Evolutionary conservation across 208 protist genomes (phyloP), one percentile per base, ranked within the genome.

Genomic region (Leishmania turanica): DNA sequence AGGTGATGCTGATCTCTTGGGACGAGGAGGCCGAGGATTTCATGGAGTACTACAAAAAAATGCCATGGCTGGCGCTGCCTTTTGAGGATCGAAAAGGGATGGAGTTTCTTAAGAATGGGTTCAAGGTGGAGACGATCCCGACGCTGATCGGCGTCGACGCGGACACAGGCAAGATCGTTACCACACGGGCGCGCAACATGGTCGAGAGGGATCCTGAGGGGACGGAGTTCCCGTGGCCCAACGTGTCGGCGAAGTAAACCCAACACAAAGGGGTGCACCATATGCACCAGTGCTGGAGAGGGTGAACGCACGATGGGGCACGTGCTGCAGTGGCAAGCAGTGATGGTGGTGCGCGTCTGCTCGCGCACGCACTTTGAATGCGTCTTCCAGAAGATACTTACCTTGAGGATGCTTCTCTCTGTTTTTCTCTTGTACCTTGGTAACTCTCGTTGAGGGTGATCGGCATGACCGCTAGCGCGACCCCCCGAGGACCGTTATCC

Each of bases 1-100:
- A 98, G 81, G 90, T 98, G 60, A 75, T 97, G 58, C 89, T 96
- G 31, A 77, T 95, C 51, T 91, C 90, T 6, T 96, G 92, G 91
- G 95, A 98, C 78, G 89, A 96, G 88, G 81, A 90, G 45, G 87
- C 90, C 64, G 85, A 88, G n/a, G 93, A 95, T 66, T 95, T 91
- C 72, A 84, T 86, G 31, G 80, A 75, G 2, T 98, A 98, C 89
- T 96, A 89, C 84, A 85, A 37, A 45, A 93, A 95, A 83, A 96
- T 96, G 92, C 95, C 92, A 69, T 97, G 93, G 92, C 87, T 92
- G 34, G 83, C 92, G 17, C 62, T 98, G 51, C 90, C 91, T 56
- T 98, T 96, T 78, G 75, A 83, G 24, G 86, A 90, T 51, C 66
- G 82, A 31, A 74, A 81, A 6, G 86, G 81, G 47, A 79, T 87